phyloP scores from a whole-genome alignment of 129 eudicot species.

The Artemisia annua region DNA sequence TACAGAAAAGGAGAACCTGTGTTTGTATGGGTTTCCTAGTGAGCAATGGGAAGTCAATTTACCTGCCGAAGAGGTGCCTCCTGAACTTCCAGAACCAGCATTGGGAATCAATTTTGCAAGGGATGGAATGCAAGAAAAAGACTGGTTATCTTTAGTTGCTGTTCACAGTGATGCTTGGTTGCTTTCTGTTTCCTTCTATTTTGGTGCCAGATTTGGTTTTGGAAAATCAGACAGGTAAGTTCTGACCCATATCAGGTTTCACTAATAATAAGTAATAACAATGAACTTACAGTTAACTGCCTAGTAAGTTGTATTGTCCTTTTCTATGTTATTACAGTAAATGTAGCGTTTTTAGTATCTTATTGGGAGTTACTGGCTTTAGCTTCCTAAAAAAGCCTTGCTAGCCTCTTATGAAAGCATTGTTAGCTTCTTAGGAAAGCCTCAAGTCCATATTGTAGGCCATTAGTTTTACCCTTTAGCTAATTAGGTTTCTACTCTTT shows the following conservation, averaged over 20 bases:
- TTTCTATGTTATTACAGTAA: neutral
- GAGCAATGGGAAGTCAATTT: constrained; percentile 68
- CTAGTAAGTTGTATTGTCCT: neutral
- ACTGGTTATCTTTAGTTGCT: constrained; percentile 60
- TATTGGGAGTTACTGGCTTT: neutral
- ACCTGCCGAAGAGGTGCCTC: constrained; percentile 83
- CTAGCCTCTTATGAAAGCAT: too few species aligned
- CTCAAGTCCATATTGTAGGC: too few species aligned
- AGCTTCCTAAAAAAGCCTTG: too few species aligned
- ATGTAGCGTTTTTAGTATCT: neutral
- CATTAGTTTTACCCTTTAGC: too few species aligned
- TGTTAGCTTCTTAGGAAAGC: too few species aligned
- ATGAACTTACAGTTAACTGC: neutral
- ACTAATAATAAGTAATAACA: neutral
- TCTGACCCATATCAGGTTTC: neutral
- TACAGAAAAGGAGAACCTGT: constrained; percentile 58
- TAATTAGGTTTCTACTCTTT: too few species aligned
- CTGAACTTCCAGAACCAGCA: constrained; percentile 66
- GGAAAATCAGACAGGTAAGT: constrained; percentile 34
- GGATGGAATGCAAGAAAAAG: constrained; percentile 60
- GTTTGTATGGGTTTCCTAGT: constrained; percentile 57
- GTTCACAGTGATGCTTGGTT: constrained; percentile 65
- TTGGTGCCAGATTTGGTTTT: constrained; percentile 56
- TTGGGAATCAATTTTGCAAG: constrained; percentile 64
- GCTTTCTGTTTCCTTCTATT: constrained; percentile 50